Evolutionary conservation across 768 basidiomycete genomes (phyloP).

Genomic region (Porphyrellus cyaneotinctus): DNA sequence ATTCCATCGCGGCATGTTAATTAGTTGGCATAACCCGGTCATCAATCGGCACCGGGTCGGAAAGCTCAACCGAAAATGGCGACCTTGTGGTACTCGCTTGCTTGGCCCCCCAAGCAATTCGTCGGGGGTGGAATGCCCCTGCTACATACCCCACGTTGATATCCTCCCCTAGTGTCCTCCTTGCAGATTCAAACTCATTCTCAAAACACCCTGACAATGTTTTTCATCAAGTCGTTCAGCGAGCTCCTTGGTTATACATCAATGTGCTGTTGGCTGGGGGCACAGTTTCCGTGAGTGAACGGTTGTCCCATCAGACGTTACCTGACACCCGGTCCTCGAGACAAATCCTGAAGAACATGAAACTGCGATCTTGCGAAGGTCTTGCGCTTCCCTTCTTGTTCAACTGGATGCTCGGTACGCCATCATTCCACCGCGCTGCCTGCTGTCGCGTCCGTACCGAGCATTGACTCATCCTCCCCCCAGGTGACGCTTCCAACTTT

Average conservation of each 20-base stretch:
- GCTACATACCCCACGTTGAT: constrained; percentile 11
- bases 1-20: too few species aligned
- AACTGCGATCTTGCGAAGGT: constrained; percentile 76
- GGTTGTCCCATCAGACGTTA: constrained; percentile 9
- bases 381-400: constrained; percentile 90
- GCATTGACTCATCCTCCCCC: constrained; percentile 9
- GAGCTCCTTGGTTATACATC: constrained; percentile 67
- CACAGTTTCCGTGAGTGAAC: constrained; percentile 78
- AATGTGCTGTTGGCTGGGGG: constrained; percentile 78
- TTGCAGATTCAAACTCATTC: background rate
- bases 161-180: constrained; percentile 3
- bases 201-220: constrained; percentile 9
- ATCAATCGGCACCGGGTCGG: too few species aligned
- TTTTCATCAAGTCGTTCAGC: constrained; percentile 39
- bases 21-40: too few species aligned
- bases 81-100: too few species aligned
- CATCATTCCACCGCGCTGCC: constrained; percentile 5
- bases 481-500: constrained; percentile 91
- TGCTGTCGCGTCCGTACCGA: background rate
- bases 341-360: constrained; percentile 79
- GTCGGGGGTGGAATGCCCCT: background rate
- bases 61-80: background rate
- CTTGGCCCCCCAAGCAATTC: background rate
- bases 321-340: constrained; percentile 35
- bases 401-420: constrained; percentile 87